Conservation (phyloP, 495 filamentous ascomycete species). For the Schizothecium vesticola region DNA sequence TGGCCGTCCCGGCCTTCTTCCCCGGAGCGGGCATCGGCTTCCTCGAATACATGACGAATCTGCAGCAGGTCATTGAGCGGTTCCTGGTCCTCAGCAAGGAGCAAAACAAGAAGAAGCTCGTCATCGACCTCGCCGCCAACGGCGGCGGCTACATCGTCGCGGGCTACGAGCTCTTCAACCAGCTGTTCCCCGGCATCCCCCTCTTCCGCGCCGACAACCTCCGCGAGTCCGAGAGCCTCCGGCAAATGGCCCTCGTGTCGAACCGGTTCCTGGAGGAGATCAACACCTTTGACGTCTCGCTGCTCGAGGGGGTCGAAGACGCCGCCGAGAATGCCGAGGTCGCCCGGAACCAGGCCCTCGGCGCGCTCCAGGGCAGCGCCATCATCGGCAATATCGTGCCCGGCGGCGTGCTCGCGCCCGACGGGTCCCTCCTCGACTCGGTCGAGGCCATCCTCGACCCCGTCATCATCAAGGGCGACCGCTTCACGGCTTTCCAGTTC, state of each 20-base stretch:
- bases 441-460: conserved; percentile 24
- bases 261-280: conserved; percentile 12
- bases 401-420: conserved; percentile 17
- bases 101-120: conserved; percentile 42
- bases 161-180: conserved; percentile 39
- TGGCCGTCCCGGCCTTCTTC: conserved; percentile 23
- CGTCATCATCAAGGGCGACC: conserved; percentile 26
- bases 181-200: conserved; percentile 26
- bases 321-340: not conserved
- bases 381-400: conserved; percentile 23
- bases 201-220: conserved; percentile 30
- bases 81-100: conserved; percentile 36
- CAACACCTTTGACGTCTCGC: conserved; percentile 9
- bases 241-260: conserved; percentile 20
- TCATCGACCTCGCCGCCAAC: conserved; percentile 55
- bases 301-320: not conserved
- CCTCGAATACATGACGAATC: conserved; percentile 25
- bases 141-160: conserved; percentile 46
- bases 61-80: conserved; percentile 33
- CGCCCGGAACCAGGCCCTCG: conserved; percentile 8
- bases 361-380: conserved; percentile 7
- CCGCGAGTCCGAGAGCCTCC: conserved; percentile 23
- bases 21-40: conserved; percentile 9
- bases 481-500: conserved; percentile 24
- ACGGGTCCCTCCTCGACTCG: conserved; percentile 22